phyloP scores from a whole-genome alignment of 2,329 filamentous ascomycete species.

The Verruconis gallopava region DNA sequence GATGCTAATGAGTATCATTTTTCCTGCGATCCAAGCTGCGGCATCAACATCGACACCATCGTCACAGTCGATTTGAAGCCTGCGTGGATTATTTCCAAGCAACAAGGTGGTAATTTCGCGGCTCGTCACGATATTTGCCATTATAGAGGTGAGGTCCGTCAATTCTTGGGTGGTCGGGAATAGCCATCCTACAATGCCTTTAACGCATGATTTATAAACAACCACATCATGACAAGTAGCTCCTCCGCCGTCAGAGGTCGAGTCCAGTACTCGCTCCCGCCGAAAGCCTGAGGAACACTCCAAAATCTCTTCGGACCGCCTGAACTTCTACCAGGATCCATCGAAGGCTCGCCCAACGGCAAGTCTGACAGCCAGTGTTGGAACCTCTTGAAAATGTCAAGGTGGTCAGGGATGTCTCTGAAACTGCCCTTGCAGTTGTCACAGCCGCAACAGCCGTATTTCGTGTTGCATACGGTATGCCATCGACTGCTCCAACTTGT shows the following conservation, averaged over 20 bases:
- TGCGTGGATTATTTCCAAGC: conserved; percentile 21
- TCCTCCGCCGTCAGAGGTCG: conserved; percentile 33
- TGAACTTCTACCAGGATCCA: background rate
- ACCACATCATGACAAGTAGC: conserved; percentile 34
- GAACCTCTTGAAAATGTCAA: conserved; percentile 30
- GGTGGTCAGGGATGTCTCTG: conserved; percentile 36
- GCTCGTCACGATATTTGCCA: conserved; percentile 29
- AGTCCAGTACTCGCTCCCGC: conserved; percentile 34
- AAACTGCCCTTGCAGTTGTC: conserved; percentile 45
- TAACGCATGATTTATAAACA: conserved; percentile 38
- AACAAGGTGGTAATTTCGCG: conserved; percentile 24
- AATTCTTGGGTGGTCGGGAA: conserved; percentile 30
- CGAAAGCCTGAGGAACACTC: conserved; percentile 39
- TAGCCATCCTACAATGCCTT: conserved; percentile 37
- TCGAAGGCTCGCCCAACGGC: background rate
- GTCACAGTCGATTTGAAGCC: conserved; percentile 15
- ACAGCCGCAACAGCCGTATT: conserved; percentile 50
- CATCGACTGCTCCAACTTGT: conserved; percentile 39
- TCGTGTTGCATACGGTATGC: conserved; percentile 43
- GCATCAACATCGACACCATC: conserved; percentile 23
- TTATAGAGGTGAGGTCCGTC: conserved; percentile 20
- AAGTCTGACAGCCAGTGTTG: conserved; percentile 25
- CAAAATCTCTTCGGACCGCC: conserved; percentile 31
- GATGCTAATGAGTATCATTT: conserved; percentile 26
- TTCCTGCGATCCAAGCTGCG: conserved; percentile 26